Percentiles rank a stretch among this genome's conserved stretches.
These are phyloP conservation scores for Ophiostoma sp. DNA, from an alignment of 2,329 filamentous ascomycete genomes.

Conservation along the genomic window DNA sequence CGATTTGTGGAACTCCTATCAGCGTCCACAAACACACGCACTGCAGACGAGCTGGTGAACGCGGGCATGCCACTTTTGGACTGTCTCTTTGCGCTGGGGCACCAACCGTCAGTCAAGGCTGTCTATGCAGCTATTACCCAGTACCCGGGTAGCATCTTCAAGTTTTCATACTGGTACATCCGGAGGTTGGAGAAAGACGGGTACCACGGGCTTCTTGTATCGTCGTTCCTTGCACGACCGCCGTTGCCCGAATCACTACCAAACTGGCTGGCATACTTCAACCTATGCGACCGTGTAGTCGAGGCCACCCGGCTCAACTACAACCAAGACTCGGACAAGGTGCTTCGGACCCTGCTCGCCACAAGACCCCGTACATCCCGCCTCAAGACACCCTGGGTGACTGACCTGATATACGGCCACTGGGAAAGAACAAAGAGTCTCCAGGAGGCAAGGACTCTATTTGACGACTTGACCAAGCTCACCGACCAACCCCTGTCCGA, in stretches of 20 bases:
- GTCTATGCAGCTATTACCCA: slow-evolving; percentile 34
- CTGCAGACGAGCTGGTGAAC: slow-evolving; percentile 3
- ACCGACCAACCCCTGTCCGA: slow-evolving; percentile 27
- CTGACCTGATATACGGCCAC: slow-evolving; percentile 35
- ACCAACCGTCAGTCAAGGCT: slow-evolving; percentile 24
- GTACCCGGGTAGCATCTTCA: slow-evolving; percentile 27
- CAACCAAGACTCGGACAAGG: slow-evolving; percentile 29
- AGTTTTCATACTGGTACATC: slow-evolving; percentile 31
- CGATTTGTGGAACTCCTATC: not conserved
- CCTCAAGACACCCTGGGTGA: slow-evolving; percentile 36
- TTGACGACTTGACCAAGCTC: slow-evolving; percentile 25
- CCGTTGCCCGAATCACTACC: not conserved
- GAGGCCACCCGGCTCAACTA: slow-evolving; percentile 32
- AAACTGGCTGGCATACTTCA: slow-evolving; percentile 25
- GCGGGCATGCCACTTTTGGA: not conserved
- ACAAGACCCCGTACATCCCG: slow-evolving; percentile 25
- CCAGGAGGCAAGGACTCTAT: slow-evolving; percentile 29
- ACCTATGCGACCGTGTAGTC: slow-evolving; percentile 33
- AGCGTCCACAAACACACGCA: not conserved
- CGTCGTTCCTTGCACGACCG: slow-evolving; percentile 33
- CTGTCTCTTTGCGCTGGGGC: not conserved
- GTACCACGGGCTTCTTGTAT: slow-evolving; percentile 32
- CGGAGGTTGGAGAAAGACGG: slow-evolving; percentile 29
- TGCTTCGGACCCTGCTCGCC: slow-evolving; percentile 32
- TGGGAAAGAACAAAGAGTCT: slow-evolving; percentile 34